Base-by-base conservation (phyloP, 2,329 filamentous ascomycete genomes). In the Penicillium sp. region DNA sequence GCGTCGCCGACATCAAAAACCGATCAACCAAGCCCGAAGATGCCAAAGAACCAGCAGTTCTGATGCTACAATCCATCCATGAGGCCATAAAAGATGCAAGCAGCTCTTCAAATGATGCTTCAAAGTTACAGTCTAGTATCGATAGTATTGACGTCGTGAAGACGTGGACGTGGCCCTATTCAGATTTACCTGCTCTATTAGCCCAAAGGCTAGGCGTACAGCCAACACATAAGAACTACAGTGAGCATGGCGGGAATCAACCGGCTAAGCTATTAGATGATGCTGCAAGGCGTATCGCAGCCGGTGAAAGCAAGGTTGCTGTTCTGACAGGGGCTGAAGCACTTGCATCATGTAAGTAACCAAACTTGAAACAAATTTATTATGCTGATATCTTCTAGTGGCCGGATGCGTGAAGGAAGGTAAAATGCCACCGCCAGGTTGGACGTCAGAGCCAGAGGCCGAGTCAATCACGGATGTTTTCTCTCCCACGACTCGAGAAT, bases 291-390 rank as follows among this genome's bases (percentile, higher is more conserved):
- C 75, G 83, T 24, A 79, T 89, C 13, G 75, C 83, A 0, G 70
- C 66, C 19, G 79, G 84, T 1, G 72, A 85, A 49, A 79, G 70
- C 9, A 83, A 77, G 14, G 77, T 88, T 5, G 84, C 84, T 0
- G 67, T 89, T 33, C 68, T 89, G 1, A 81, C 82, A 1, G 87
- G 87, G 2, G 87, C 84, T 9, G 87, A 89, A 66, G 85, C 87
- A 11, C 68, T 89, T 54, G 86, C 84, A 50, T 86, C 74, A 13
- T 74, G 76, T 70, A n/a, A 33, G 42, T 45, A 2, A 10, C 8
- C 9, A 13, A 29, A 4, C 11, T 13, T 10, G 3, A 9, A 1
- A 14, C 18, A n/a, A 9, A 7, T 3, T 19, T 10, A 19, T 2
- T 14, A 61, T 23, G 66, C 66, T 14, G 52, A 65, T 7, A 37